phyloP scores from a whole-genome alignment of 176 grass and related monocot genomes.

The Poa annua region DNA sequence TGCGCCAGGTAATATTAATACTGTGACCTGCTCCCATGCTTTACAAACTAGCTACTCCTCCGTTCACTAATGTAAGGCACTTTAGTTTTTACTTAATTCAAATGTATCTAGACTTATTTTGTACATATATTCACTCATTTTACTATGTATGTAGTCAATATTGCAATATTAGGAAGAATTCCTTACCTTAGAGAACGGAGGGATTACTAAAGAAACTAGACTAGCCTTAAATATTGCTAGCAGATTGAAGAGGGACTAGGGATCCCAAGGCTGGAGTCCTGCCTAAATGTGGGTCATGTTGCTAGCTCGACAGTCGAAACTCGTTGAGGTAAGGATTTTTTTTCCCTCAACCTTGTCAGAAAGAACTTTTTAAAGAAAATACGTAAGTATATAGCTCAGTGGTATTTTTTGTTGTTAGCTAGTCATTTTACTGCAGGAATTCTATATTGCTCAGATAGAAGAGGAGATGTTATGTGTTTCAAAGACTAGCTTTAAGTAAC shows the following conservation, averaged over 20 bases:
- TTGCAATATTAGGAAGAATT: too few relatives aligned
- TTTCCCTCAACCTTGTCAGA: neutral
- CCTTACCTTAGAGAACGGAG: too few relatives aligned
- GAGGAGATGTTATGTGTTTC: neutral
- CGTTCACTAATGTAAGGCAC: too few relatives aligned
- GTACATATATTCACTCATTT: too few relatives aligned
- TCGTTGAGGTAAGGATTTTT: neutral
- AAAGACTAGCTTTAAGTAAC: neutral
- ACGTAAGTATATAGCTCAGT: neutral
- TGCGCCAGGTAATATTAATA: too few relatives aligned
- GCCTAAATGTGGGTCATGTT: neutral
- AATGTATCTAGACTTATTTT: too few relatives aligned
- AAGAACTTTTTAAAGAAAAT: neutral
- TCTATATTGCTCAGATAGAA: neutral
- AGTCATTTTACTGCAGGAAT: neutral
- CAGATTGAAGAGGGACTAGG: neutral
- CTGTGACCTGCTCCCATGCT: constrained; percentile 2
- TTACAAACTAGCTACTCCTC: neutral
- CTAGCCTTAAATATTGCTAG: neutral
- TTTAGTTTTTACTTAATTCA: too few relatives aligned
- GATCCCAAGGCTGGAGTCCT: neutral
- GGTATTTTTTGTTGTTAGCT: neutral
- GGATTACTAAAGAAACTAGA: neutral
- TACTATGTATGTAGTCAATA: too few relatives aligned
- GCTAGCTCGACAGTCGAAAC: neutral